A percentile compares a stretch with the other conserved stretches of the same genome.
phyloP scores from a whole-genome alignment of 1,284 basidiomycete genomes.

The Phaffia rhodozyma region DNA sequence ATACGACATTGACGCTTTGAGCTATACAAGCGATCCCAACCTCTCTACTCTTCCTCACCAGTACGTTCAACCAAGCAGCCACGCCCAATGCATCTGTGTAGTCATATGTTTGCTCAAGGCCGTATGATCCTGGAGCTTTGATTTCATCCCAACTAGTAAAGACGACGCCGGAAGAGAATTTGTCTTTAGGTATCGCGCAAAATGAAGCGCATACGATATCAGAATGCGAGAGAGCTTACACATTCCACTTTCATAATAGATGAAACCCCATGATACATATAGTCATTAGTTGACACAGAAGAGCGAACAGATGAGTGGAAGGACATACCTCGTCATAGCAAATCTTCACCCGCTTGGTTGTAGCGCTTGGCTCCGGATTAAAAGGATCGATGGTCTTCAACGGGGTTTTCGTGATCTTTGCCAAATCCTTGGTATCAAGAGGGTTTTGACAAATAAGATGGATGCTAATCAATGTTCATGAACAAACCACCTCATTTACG shows the following conservation, averaged over 20 bases:
- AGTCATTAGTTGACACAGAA: background rate
- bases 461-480: too few relatives aligned
- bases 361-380: slow-evolving; percentile 18
- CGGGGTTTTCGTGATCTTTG: slow-evolving; percentile 27
- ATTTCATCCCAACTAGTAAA: slow-evolving; percentile 32
- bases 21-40: slow-evolving; percentile 54
- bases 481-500: too few relatives aligned
- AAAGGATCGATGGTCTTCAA: background rate
- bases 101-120: slow-evolving; percentile 50
- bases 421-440: slow-evolving; percentile 24
- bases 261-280: background rate
- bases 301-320: background rate
- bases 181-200: background rate
- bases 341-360: slow-evolving; percentile 32
- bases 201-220: slow-evolving; percentile 21
- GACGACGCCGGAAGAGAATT: background rate
- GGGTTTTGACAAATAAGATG: too few relatives aligned
- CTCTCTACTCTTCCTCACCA: slow-evolving; percentile 49
- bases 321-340: slow-evolving; percentile 40
- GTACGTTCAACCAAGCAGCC: slow-evolving; percentile 52
- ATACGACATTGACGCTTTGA: slow-evolving; percentile 40
- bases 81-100: slow-evolving; percentile 50
- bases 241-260: slow-evolving; percentile 41
- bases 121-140: slow-evolving; percentile 38
- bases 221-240: slow-evolving; percentile 36